Conservation (phyloP, 2,329 filamentous ascomycete genomes). For the Paraconiothyrium sp. region DNA sequence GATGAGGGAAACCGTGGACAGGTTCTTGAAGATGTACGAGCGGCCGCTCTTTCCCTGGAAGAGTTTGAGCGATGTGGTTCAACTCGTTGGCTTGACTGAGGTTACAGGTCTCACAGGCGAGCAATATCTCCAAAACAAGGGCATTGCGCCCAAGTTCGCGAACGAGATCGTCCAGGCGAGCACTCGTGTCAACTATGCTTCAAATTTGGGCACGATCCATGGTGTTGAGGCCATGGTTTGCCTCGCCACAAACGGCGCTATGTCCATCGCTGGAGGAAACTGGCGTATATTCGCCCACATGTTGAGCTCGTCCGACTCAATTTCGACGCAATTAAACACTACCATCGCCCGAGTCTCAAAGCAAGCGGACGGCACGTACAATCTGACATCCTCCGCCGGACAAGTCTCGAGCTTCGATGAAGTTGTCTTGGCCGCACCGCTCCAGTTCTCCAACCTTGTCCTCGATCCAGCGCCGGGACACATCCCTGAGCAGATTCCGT, state of each 20-base stretch:
- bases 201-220: slow-evolving; percentile 86
- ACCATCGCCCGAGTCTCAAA: slow-evolving; percentile 68
- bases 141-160: slow-evolving; percentile 73
- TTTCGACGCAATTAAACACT: slow-evolving; percentile 69
- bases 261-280: slow-evolving; percentile 83
- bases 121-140: slow-evolving; percentile 74
- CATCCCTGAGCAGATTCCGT: slow-evolving; percentile 80
- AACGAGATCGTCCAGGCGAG: slow-evolving; percentile 86
- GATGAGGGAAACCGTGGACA: slow-evolving; percentile 74
- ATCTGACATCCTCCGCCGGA: slow-evolving; percentile 47
- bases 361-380: slow-evolving; percentile 51
- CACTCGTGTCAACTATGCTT: slow-evolving; percentile 93
- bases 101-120: slow-evolving; percentile 77
- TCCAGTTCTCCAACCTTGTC: slow-evolving; percentile 79
- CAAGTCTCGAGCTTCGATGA: slow-evolving; percentile 70
- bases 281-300: slow-evolving; percentile 94
- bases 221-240: slow-evolving; percentile 91
- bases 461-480: slow-evolving; percentile 56
- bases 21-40: slow-evolving; percentile 83
- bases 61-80: slow-evolving; percentile 74
- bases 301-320: slow-evolving; percentile 71
- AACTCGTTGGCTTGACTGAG: slow-evolving; percentile 72
- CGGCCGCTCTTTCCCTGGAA: slow-evolving; percentile 84
- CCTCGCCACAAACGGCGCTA: slow-evolving; percentile 86
- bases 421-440: slow-evolving; percentile 83